Evolutionary conservation across 2,329 filamentous ascomycete genomes (phyloP).

Genomic region (Sporothrix variecibatus): DNA sequence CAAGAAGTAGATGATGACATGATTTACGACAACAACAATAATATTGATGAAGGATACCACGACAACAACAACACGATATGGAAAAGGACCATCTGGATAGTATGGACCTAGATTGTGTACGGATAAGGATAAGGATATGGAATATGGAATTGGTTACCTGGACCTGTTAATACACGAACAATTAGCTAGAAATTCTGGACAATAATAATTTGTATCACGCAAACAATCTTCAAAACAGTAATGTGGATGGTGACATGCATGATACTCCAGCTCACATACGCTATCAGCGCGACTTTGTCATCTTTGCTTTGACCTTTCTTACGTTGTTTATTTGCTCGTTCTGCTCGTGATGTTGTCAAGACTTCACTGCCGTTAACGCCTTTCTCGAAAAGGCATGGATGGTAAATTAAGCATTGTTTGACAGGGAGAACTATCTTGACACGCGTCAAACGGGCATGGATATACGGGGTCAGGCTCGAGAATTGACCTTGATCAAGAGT

Average conservation of each 20-base stretch:
- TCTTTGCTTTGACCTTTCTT: background rate
- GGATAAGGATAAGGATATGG: background rate
- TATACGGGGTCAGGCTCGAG: no score
- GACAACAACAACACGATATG: background rate
- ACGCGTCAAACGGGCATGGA: background rate
- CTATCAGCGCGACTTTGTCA: background rate
- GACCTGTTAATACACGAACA: background rate
- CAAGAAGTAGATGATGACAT: constrained; percentile 44
- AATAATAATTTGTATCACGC: background rate
- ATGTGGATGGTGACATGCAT: no score
- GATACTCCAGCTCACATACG: no score
- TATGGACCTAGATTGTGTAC: background rate
- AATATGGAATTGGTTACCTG: background rate
- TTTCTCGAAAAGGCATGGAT: background rate
- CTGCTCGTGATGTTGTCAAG: background rate
- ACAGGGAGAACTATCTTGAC: background rate
- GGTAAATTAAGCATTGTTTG: background rate
- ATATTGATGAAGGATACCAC: background rate
- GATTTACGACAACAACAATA: background rate
- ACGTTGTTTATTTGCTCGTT: background rate
- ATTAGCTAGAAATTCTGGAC: background rate
- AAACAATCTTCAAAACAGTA: no score
- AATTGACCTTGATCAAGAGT: no score
- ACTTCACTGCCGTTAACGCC: background rate
- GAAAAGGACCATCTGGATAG: background rate